Evolutionary conservation across 176 grass and related monocot species (phyloP).

Genomic region (Miscanthus lutarioriparius): DNA sequence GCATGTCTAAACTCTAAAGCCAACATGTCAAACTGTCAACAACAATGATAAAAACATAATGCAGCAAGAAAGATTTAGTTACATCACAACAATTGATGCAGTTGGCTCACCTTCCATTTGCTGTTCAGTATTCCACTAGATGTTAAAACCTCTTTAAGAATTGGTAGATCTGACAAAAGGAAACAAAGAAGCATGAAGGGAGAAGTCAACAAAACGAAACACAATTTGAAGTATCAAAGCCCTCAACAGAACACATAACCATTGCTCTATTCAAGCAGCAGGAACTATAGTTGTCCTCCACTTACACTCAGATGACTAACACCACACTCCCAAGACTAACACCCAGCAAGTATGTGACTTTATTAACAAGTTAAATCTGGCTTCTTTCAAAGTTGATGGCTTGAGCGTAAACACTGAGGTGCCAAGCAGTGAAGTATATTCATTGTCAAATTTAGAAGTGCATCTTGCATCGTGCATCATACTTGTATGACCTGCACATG

Average conservation of each 20-base stretch:
- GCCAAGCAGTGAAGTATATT: background rate
- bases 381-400: background rate
- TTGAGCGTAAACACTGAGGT: background rate
- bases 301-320: background rate
- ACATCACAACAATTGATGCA: background rate
- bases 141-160: slow-evolving; percentile 81
- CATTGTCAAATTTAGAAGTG: background rate
- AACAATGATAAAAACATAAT: slow-evolving; percentile 11
- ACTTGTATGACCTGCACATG: background rate
- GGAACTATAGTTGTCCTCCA: background rate
- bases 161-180: slow-evolving; percentile 56
- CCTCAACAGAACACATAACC: background rate
- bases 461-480: background rate
- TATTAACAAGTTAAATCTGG: background rate
- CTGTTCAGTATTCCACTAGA: slow-evolving; percentile 59
- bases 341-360: background rate
- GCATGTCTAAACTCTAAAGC: background rate
- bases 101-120: slow-evolving; percentile 80
- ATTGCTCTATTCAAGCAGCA: background rate
- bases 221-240: background rate
- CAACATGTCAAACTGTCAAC: background rate
- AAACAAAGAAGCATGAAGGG: slow-evolving; percentile 24
- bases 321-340: background rate
- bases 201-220: background rate
- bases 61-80: background rate